phyloP scores from a whole-genome alignment of 768 basidiomycete genomes.

The Sarcomyxa edulis region DNA sequence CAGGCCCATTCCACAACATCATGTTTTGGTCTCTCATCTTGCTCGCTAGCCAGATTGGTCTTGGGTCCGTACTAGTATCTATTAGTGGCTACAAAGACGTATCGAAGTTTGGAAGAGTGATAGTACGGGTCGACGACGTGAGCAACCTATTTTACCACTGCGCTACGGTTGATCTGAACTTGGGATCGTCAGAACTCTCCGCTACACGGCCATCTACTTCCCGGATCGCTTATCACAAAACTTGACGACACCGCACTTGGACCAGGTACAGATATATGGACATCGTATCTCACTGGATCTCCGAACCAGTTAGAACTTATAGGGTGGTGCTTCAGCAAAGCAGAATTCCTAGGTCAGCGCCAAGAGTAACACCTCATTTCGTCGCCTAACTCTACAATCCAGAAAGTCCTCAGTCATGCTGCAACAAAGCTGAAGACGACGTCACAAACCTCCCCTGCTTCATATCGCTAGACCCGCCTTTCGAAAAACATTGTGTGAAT shows the following conservation, averaged over 20 bases:
- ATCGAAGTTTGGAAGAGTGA: conserved; percentile 44
- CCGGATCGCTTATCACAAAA: conserved; percentile 55
- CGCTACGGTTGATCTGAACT: too few relatives aligned
- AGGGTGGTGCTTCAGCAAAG: conserved; percentile 60
- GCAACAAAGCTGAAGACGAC: too few relatives aligned
- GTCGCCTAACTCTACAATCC: conserved; percentile 6
- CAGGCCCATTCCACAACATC: conserved; percentile 79
- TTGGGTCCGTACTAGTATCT: conserved; percentile 22
- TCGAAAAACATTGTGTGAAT: conserved; percentile 46
- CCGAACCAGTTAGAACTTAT: conserved; percentile 8
- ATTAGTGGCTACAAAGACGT: conserved; percentile 51
- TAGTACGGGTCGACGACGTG: conserved; percentile 51
- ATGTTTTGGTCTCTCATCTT: conserved; percentile 47
- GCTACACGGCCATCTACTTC: conserved; percentile 46
- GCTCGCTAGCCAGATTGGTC: conserved; percentile 25
- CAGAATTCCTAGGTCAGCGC: conserved; percentile 23
- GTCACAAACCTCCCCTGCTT: conserved; percentile 40
- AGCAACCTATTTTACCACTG: conserved; percentile 19
- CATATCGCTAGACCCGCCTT: conserved; percentile 20
- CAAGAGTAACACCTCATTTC: not conserved
- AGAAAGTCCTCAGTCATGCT: conserved; percentile 16
- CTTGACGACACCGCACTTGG: conserved; percentile 59
- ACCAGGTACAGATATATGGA: conserved; percentile 38
- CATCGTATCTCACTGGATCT: conserved; percentile 30
- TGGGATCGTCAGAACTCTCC: conserved; percentile 49